Base-by-base conservation (phyloP, 2,329 filamentous ascomycete genomes). In the Keithomyces neogunnii region DNA sequence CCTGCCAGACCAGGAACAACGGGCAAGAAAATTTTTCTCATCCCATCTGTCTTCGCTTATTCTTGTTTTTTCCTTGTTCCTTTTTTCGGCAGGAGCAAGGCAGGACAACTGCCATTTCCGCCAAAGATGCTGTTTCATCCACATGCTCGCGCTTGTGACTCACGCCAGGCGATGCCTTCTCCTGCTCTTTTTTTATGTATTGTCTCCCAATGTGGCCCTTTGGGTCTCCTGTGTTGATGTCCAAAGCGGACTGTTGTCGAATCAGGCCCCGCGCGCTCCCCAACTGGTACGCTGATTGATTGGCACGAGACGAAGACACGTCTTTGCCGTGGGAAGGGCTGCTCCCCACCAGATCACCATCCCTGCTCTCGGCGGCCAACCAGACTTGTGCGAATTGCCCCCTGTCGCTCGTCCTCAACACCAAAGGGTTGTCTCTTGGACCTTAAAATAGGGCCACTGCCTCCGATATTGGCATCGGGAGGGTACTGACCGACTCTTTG, bases 151-250 rank as follows among this genome's bases (percentile, higher is more conserved):
- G 28, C 46, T 48, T 50, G 46, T 57, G 54, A 56, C 51, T 54
- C 57, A 57, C 46, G 44, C 31, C 19, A 31, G 30, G 36, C 35
- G 6, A 36, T 30, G 19, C 40, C n/a, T 11, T 26, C 43, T 8
- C 26, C n/a, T 28, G 6, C 8, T 38, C 8, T 31, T 3, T 7
- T 32, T 26, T 43, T 49, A 51, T 48, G 51, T 52, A 53, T 58
- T 40, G 43, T 55, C 55, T 57, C 58, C 58, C 57, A 59, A 57
- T 54, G 49, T 47, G 47, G 50, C 48, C 19, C 49, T 36, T 52
- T 31, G 42, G 48, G 40, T 48, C 47, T 52, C 52, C 55, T 59
- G 58, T 59, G 54, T 59, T 60, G 57, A 57, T 60, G 58, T 60
- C 58, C 58, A 60, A 60, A 54, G 46, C 54, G 49, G 39, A 46